Base-by-base conservation (phyloP, 495 filamentous ascomycete species). In the Parmelia sp. region DNA sequence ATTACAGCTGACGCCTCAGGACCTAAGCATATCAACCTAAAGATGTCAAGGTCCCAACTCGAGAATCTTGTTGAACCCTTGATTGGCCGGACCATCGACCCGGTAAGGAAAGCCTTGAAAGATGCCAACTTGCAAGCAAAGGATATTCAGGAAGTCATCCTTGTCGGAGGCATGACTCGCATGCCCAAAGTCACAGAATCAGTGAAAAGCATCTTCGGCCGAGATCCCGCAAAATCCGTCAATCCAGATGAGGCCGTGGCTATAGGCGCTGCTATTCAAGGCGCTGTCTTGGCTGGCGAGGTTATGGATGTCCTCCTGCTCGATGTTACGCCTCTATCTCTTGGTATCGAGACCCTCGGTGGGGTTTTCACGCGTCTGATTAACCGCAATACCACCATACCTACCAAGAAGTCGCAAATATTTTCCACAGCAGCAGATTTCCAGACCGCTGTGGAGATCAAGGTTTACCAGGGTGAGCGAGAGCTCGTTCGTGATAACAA, bases 381-480 rank as follows among this genome's bases (percentile, higher is more conserved):
- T 84, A 97, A 96, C 87, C 92, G 94, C 69, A 98, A 98, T 86
- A 98, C 94, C 73, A 98, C 94, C 69, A 98, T 98, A 77, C 94
- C 94, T 61, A 97, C 94, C 79, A 98, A 97, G 88, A 98, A 98
- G 82, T 96, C 92, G 40, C 94, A 97, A 82, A 84, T 91, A 68
- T 98, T 98, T 85, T 97, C 94, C 60, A 98, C 94, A 57, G 94
- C 94, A 61, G 94, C 94, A 71, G 94, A 98, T 75, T 97, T 96
- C 90, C 94, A 98, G 85, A 96, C 90, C 65, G 94, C 94, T 70
- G 94, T 98, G 76, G 94, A 98, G 84, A 98, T 98, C 85, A 98
- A 98, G 88, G 95, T 98, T 63, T 97, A 87, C 90, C 94, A 98
- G 86, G 94, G 94, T 82, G 94, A 98, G 84, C 94, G 94, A 89